Base-by-base conservation (phyloP, 2,329 filamentous ascomycete genomes). In the Cladosporium sp. region DNA sequence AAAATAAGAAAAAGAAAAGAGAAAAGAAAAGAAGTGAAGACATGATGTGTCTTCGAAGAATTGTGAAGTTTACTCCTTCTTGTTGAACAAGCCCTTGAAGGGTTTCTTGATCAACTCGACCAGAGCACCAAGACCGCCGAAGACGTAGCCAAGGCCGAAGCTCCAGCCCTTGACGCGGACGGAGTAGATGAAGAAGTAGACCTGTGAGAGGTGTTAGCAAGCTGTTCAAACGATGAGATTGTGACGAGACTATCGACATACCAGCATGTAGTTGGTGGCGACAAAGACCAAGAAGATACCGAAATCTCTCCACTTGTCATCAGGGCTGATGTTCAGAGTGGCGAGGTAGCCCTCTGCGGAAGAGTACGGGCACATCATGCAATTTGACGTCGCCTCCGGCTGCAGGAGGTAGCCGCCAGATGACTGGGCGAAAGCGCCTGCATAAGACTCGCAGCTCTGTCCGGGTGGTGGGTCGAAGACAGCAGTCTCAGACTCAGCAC, bases 281-380 rank as follows among this genome's bases (percentile, higher is more conserved):
- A 80, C 81, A 64, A 89, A 90, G 1, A 80, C 82, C 7, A 88
- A 58, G 71, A 89, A 88, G 54, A 89, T 83, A 7, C 84, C 86
- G 58, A 89, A 86, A 64, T 84, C 74, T 38, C 80, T 70, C 86
- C 86, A 90, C 69, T 88, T 88, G 48, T 90, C 76, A 17, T 62
- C 66, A 0, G 71, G 67, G 4, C 71, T 62, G 47, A 83, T 75
- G 57, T 83, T 82, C 29, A 83, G 59, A 0, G 78, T 80, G 2
- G 70, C 56, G 59, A 90, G 74, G 61, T 88, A 92, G 60, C 89
- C 77, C 34, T 79, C 74, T 1, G 85, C 86, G n/a, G 70, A 72
- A 1, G 66, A 70, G 64, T 84, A 90, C 0, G 79, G 81, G 60
- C 88, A 91, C 68, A 88, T 89, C 61, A 80, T 76, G 71, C 88